Evolutionary conservation across 1,139 yeast species (phyloP).

Genomic region (Suhomyces coccinellae): DNA sequence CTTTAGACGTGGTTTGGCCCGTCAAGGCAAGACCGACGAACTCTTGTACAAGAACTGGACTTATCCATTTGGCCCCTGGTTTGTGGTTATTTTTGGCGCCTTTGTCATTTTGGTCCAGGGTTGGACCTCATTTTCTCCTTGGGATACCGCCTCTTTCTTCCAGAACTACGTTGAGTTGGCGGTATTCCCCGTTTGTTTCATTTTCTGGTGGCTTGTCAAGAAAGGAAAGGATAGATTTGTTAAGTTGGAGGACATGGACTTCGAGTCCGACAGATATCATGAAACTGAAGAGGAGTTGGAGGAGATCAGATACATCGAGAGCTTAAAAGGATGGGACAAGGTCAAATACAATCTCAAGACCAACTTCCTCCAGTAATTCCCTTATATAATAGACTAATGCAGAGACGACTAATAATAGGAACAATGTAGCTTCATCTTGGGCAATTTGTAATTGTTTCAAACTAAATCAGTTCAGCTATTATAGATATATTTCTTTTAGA

Average conservation of each 20-base stretch:
- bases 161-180: conserved; percentile 40
- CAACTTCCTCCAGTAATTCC: conserved; percentile 2
- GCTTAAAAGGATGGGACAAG: conserved; percentile 49
- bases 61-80: conserved; percentile 45
- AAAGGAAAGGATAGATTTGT: conserved; percentile 50
- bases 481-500: neutral
- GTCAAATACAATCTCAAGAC: conserved; percentile 32
- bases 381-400: conserved; percentile 2
- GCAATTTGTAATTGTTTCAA: too few relatives aligned
- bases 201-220: conserved; percentile 47
- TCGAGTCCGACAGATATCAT: conserved; percentile 57
- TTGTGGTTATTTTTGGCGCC: conserved; percentile 35
- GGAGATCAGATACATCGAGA: conserved; percentile 38
- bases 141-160: conserved; percentile 34
- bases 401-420: neutral
- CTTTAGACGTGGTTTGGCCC: conserved; percentile 39
- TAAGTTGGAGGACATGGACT: conserved; percentile 56
- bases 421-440: neutral
- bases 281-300: conserved; percentile 51
- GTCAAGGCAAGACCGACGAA: conserved; percentile 38
- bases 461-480: neutral
- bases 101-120: conserved; percentile 44
- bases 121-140: conserved; percentile 58
- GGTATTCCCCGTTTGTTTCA: conserved; percentile 38
- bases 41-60: conserved; percentile 43